Evolutionary conservation across 2,329 filamentous ascomycete genomes (phyloP), one percentile per base, ranked within the genome.

Genomic region (Trichoderma guizhouense): DNA sequence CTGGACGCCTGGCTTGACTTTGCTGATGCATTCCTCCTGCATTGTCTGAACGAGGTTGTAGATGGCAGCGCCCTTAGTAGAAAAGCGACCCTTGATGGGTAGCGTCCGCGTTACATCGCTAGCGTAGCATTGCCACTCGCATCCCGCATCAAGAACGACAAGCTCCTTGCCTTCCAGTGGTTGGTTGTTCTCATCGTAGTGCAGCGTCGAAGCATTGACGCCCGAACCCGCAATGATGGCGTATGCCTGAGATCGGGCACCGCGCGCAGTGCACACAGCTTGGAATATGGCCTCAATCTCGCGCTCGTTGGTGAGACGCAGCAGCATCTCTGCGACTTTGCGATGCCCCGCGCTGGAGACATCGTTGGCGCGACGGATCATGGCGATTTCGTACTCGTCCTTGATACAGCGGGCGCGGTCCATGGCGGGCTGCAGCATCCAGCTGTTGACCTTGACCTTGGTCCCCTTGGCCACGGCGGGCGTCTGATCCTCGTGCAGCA

Each of bases 41-140:
- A 98, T 97, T 72, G 87, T 84, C 75, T 92, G 85, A 4, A 97
- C 95, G 30, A 96, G 85, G 60, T 88, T 86, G 79, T 98, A 95
- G 67, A 98, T 91, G 11, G 89, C 87, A 62, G 87, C 86, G 1
- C 91, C 91, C 79, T 95, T 92, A 15, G 85, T 80, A 0, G 89
- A 88, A 76, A 94, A 97, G 0, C 73, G 71, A 7, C 93, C 92
- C 15, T 86, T 88, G 26, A 98, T 83, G 5, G 95, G 95, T 75
- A 98, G 90, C 0, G 95, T 96, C 47, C 95, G 89, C 0, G 96
- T 98, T 32, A 98, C 90, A 80, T 98, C 95, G 71, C 92, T 93
- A 34, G 94, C 94, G 80, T 99, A 98, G 76, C 92, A 91, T 63
- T 90, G 83, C 82, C 90, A 97, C 81, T 98, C 95, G 75, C 91